Conservation (phyloP, 805 yeast genomes). For the Candida andamanensis region DNA sequence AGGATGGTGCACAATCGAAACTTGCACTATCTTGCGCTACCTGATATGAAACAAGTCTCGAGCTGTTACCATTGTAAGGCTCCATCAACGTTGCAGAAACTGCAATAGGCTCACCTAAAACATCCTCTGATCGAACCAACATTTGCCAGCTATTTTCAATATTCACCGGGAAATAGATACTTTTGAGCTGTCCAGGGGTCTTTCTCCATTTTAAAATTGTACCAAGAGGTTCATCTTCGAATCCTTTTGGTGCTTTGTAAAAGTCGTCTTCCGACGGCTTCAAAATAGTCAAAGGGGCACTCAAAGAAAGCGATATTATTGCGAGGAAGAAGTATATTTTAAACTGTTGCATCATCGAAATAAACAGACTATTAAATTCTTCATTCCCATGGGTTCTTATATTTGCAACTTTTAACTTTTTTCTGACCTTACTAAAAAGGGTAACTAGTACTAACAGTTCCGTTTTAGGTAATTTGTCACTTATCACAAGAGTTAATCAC, state of each 20-base stretch:
- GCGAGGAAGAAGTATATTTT: too few relatives aligned
- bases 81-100: conserved; percentile 20
- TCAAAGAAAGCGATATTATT: too few relatives aligned
- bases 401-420: too few relatives aligned
- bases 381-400: too few relatives aligned
- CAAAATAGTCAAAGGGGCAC: too few relatives aligned
- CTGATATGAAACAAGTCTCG: conserved; percentile 21
- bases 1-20: conserved; percentile 22
- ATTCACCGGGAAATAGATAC: conserved; percentile 14
- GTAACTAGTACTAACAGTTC: too few relatives aligned
- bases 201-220: conserved; percentile 18
- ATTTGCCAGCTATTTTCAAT: conserved; percentile 19
- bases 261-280: conserved; percentile 20
- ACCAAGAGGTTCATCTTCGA: conserved; percentile 16
- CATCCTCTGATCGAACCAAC: conserved; percentile 16
- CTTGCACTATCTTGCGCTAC: conserved; percentile 23
- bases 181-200: conserved; percentile 15
- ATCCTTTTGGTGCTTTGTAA: conserved; percentile 17
- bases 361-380: too few relatives aligned
- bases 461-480: too few relatives aligned
- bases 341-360: too few relatives aligned
- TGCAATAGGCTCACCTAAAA: conserved; percentile 19
- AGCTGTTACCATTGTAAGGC: conserved; percentile 22
- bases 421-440: too few relatives aligned
- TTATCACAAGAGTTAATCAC: too few relatives aligned